Evolutionary conservation across 2,329 filamentous ascomycete species (phyloP).

Genomic region (Colletotrichum plurivorum): DNA sequence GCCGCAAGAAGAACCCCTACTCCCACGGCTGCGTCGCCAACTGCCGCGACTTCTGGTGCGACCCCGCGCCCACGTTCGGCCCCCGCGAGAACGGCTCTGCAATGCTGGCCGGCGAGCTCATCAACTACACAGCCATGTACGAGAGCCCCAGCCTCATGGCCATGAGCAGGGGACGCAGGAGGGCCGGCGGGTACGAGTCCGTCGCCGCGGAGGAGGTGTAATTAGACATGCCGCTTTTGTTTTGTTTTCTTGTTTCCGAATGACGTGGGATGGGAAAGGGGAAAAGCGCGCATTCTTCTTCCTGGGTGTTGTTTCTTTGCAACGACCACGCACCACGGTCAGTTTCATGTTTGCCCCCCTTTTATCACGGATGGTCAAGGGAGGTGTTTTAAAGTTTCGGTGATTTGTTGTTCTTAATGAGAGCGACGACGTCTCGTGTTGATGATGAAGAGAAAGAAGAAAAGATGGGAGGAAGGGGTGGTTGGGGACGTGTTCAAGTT

Average conservation of each 20-base stretch:
- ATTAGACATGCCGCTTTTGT: neutral
- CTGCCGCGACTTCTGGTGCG: constrained; percentile 97
- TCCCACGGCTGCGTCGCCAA: constrained; percentile 87
- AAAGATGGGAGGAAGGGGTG: no score
- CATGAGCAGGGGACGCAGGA: constrained; percentile 60
- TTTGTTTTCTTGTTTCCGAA: neutral
- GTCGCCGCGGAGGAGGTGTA: constrained; percentile 72
- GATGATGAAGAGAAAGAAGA: no score
- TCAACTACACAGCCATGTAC: constrained; percentile 93
- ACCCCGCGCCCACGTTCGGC: constrained; percentile 85
- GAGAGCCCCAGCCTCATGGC: constrained; percentile 82
- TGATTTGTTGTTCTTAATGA: no score
- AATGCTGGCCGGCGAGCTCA: constrained; percentile 80
- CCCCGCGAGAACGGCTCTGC: constrained; percentile 81
- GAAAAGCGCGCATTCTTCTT: neutral
- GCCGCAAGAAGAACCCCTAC: constrained; percentile 83
- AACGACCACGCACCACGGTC: no score
- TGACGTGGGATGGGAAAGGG: neutral
- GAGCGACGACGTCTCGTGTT: no score
- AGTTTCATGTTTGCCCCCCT: no score
- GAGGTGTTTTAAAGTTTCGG: no score
- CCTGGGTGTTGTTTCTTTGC: no score
- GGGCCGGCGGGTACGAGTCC: constrained; percentile 73
- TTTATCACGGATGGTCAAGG: no score
- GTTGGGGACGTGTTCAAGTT: no score